Evolutionary conservation across 2,329 filamentous ascomycete genomes (phyloP).

Genomic region (Thyridium curvatum): DNA sequence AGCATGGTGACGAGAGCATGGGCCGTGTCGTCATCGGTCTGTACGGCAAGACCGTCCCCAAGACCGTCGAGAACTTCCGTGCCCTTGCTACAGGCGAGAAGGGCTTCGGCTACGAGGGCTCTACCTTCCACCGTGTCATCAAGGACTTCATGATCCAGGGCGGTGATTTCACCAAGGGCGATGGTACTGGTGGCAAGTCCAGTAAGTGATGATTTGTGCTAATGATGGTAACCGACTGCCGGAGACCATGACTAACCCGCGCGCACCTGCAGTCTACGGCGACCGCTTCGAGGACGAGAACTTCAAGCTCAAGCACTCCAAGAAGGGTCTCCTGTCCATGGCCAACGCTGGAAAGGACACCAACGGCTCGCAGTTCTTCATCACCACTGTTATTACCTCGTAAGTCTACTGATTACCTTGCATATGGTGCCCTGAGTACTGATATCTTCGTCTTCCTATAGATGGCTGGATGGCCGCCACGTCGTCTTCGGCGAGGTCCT

Average conservation of each 20-base stretch:
- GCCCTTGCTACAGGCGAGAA: slow-evolving; percentile 80
- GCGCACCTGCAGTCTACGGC: slow-evolving; percentile 65
- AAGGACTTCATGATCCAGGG: slow-evolving; percentile 90
- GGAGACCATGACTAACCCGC: not conserved
- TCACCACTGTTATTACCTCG: slow-evolving; percentile 75
- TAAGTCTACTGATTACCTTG: no score
- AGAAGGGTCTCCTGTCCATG: slow-evolving; percentile 79
- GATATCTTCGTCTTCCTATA: slow-evolving; percentile 19
- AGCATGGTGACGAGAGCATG: slow-evolving; percentile 66
- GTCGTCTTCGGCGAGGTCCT: slow-evolving; percentile 87
- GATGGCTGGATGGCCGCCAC: slow-evolving; percentile 78
- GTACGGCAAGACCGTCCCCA: slow-evolving; percentile 81
- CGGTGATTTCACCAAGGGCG: slow-evolving; percentile 78
- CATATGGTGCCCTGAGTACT: no score
- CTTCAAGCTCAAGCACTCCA: slow-evolving; percentile 91
- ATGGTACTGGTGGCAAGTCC: slow-evolving; percentile 80
- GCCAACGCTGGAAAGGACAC: slow-evolving; percentile 80
- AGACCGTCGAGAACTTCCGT: slow-evolving; percentile 69
- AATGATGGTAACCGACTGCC: not conserved
- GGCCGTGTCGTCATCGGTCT: slow-evolving; percentile 76
- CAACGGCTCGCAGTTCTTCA: slow-evolving; percentile 88
- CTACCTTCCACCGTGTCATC: slow-evolving; percentile 84
- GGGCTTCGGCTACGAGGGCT: slow-evolving; percentile 77
- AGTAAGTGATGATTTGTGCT: slow-evolving; percentile 43
- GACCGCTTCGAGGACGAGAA: slow-evolving; percentile 83